phyloP scores from a whole-genome alignment of 2,329 filamentous ascomycete species.

The Pseudovirgaria hyperparasitica region DNA sequence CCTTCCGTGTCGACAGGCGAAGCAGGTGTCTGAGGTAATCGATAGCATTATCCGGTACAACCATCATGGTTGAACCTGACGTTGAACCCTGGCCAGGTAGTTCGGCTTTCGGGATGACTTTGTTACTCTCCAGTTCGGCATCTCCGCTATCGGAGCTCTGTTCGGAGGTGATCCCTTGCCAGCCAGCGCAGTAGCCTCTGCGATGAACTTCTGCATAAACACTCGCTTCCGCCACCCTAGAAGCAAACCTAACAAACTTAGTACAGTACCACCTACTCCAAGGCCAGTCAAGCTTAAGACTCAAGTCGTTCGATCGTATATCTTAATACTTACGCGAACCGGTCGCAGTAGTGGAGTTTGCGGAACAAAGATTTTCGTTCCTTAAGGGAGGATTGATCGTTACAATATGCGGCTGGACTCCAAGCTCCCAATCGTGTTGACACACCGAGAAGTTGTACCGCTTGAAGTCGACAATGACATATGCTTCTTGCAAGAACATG shows the following conservation, averaged over 20 bases:
- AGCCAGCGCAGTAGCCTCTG: slow-evolving; percentile 12
- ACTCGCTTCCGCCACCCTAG: slow-evolving; percentile 13
- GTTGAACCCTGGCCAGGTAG: slow-evolving; percentile 20
- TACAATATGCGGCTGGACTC: slow-evolving; percentile 14
- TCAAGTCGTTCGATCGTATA: too few relatives aligned
- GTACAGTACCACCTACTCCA: slow-evolving; percentile 17
- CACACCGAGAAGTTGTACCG: slow-evolving; percentile 33
- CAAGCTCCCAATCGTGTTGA: slow-evolving; percentile 22
- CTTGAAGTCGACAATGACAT: slow-evolving; percentile 37
- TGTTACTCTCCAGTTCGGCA: slow-evolving; percentile 11
- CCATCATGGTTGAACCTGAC: slow-evolving; percentile 9
- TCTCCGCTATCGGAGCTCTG: slow-evolving; percentile 6
- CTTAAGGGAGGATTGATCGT: slow-evolving; percentile 13
- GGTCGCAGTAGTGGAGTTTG: slow-evolving; percentile 32
- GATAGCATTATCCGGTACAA: slow-evolving; percentile 10
- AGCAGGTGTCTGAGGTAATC: slow-evolving; percentile 4
- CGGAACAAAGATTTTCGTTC: slow-evolving; percentile 10
- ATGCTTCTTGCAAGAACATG: slow-evolving; percentile 57
- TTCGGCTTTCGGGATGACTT: slow-evolving; percentile 34
- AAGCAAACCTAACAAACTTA: slow-evolving; percentile 21
- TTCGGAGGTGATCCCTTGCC: slow-evolving; percentile 15
- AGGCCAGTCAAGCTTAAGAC: slow-evolving; percentile 18
- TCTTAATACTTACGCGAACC: too few relatives aligned
- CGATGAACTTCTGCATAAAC: slow-evolving; percentile 12
- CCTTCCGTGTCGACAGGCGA: slow-evolving; percentile 19